phyloP scores from a whole-genome alignment of 1,284 basidiomycete genomes.

The Cystobasidium sp. region DNA sequence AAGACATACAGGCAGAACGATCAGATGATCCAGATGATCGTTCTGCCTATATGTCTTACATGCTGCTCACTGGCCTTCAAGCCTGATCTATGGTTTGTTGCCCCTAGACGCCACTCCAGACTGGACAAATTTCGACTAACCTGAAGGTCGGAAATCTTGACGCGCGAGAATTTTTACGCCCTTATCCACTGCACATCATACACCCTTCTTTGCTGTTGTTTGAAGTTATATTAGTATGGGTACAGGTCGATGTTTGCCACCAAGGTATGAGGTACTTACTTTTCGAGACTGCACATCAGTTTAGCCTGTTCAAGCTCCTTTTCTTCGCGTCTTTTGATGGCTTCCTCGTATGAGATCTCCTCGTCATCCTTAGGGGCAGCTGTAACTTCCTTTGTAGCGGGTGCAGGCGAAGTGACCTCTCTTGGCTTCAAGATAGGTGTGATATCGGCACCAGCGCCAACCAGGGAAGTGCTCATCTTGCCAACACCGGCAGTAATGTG shows the following conservation, averaged over 20 bases:
- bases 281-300: conserved; percentile 80
- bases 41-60: too few relatives aligned
- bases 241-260: too few relatives aligned
- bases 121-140: not conserved
- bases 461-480: conserved; percentile 42
- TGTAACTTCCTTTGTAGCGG: conserved; percentile 61
- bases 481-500: conserved; percentile 40
- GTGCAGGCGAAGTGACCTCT: conserved; percentile 51
- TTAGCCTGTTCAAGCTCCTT: conserved; percentile 81
- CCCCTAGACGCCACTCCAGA: not conserved
- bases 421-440: conserved; percentile 32
- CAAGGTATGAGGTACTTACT: conserved; percentile 55
- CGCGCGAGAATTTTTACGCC: not conserved
- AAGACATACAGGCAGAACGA: too few relatives aligned
- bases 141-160: not conserved
- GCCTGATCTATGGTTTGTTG: too few relatives aligned
- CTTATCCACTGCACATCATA: conserved; percentile 34
- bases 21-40: too few relatives aligned
- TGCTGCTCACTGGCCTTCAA: too few relatives aligned
- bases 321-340: conserved; percentile 71
- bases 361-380: conserved; percentile 63
- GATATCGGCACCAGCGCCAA: conserved; percentile 43
- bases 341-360: conserved; percentile 81
- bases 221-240: too few relatives aligned
- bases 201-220: too few relatives aligned